phyloP scores from a whole-genome alignment of 495 filamentous ascomycete species.

The Aspergillus hancockii region DNA sequence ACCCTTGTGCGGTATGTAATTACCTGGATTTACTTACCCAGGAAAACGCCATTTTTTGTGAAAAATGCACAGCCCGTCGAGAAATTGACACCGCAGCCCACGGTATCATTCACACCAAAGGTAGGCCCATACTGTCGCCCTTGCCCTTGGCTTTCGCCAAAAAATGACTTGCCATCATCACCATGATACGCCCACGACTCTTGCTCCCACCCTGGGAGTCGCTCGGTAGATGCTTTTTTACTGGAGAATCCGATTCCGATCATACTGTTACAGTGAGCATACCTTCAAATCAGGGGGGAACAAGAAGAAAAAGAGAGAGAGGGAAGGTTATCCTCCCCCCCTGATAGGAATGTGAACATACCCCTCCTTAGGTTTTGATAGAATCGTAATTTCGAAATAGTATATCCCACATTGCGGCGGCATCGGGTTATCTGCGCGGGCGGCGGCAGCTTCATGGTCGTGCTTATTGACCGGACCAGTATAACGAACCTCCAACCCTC shows the following conservation, averaged over 20 bases:
- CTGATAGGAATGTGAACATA: conserved; percentile 42
- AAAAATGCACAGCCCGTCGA: conserved; percentile 85
- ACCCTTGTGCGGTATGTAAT: not conserved
- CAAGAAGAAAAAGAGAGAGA: not conserved
- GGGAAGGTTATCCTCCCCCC: not conserved
- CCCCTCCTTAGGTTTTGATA: conserved; percentile 85
- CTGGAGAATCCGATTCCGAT: conserved; percentile 89
- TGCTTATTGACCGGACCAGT: conserved; percentile 57
- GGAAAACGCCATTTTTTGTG: conserved; percentile 83
- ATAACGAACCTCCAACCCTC: conserved; percentile 81
- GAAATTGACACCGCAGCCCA: conserved; percentile 95
- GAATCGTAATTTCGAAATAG: conserved; percentile 92
- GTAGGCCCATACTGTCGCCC: conserved; percentile 76
- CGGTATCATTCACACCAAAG: conserved; percentile 74
- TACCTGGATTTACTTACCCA: conserved; percentile 58
- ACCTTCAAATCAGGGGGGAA: not conserved
- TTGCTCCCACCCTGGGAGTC: conserved; percentile 91
- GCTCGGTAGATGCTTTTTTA: conserved; percentile 69
- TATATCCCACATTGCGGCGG: conserved; percentile 91
- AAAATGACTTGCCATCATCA: conserved; percentile 89
- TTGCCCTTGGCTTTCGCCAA: conserved; percentile 60
- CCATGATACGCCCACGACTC: conserved; percentile 98
- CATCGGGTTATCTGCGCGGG: conserved; percentile 87
- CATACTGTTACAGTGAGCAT: conserved; percentile 53
- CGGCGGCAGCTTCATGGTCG: conserved; percentile 82